Evolutionary conservation across 164 flowering plant genomes (phyloP).

Genomic region (Macadamia integrifolia): DNA sequence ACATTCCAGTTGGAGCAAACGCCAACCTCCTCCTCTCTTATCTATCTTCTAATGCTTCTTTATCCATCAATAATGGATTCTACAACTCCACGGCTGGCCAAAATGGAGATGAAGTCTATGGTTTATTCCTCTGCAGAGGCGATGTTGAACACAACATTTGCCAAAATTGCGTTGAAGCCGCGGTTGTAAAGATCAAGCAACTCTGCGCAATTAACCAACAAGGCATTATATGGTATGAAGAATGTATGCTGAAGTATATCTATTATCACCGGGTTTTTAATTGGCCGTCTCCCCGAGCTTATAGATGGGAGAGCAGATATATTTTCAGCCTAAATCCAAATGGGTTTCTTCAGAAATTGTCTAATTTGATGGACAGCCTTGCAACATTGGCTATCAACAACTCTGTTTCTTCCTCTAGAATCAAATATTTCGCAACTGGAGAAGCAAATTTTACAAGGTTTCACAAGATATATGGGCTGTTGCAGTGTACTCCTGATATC

Average conservation of each 20-base stretch:
- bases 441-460: background rate
- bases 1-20: slow-evolving; percentile 12
- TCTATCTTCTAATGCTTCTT: slow-evolving; percentile 2
- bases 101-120: slow-evolving; percentile 10
- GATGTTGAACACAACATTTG: slow-evolving; percentile 15
- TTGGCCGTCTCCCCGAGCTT: background rate
- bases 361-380: background rate
- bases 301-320: background rate
- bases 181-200: background rate
- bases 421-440: slow-evolving; percentile 1
- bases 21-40: slow-evolving; percentile 18
- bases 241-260: slow-evolving; percentile 25
- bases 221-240: slow-evolving; percentile 18
- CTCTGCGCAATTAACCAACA: slow-evolving; percentile 13
- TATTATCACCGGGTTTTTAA: background rate
- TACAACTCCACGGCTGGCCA: slow-evolving; percentile 10
- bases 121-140: slow-evolving; percentile 24
- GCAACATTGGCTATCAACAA: background rate
- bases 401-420: background rate
- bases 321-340: background rate
- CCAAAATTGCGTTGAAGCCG: slow-evolving; percentile 13
- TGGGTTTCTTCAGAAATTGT: background rate
- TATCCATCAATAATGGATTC: slow-evolving; percentile 11
- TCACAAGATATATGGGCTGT: slow-evolving; percentile 18
- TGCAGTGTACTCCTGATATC: background rate